Base-by-base conservation (phyloP, 164 flowering plant species). In the Vitis cinerea region DNA sequence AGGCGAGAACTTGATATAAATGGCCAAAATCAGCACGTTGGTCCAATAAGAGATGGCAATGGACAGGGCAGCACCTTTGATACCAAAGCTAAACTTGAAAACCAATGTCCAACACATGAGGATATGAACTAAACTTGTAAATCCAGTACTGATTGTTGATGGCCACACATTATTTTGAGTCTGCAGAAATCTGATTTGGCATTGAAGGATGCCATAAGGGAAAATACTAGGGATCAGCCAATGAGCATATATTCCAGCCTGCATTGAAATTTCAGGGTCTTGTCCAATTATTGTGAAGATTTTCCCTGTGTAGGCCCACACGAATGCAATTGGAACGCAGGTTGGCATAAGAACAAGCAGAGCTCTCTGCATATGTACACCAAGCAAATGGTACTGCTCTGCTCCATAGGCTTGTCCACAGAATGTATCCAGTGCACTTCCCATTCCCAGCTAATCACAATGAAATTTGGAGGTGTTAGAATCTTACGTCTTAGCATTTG, bases 321-420 rank as follows among this genome's bases (percentile, higher is more conserved):
- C 30, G 9, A 75, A 0, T 4, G 76, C 51, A 11, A 78, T 55
- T 2, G 79, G 76, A 7, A 75, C 37, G 55, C 71, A 10, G 2
- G 27, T 16, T 19, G 75, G 60, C 5, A 23, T 3, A 56, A 73
- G 64, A 30, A 70, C 65, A 50, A 77, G 48, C 68, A 70, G 66
- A 10, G 74, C 77, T 62, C 77, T 77, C 49, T 72, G 76, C 72
- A 69, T 64, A 30, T 72, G 67, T 29, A 69, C 29, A 17, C 75
- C 77, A 9, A 77, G 72, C 73, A 59, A 61, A 17, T 70, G 61
- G 61, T 73, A 69, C 71, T 73, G 70, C 14, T 61, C 50, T 13
- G 77, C 77, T 52, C 80, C 80, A 52, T 70, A 74, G 1, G 77
- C 65, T 52, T 77, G 80, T 10, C 80, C 77, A 57, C 80, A 77